Conservation (phyloP, 2,329 filamentous ascomycete genomes). For the Dichotomopilus funicola region DNA sequence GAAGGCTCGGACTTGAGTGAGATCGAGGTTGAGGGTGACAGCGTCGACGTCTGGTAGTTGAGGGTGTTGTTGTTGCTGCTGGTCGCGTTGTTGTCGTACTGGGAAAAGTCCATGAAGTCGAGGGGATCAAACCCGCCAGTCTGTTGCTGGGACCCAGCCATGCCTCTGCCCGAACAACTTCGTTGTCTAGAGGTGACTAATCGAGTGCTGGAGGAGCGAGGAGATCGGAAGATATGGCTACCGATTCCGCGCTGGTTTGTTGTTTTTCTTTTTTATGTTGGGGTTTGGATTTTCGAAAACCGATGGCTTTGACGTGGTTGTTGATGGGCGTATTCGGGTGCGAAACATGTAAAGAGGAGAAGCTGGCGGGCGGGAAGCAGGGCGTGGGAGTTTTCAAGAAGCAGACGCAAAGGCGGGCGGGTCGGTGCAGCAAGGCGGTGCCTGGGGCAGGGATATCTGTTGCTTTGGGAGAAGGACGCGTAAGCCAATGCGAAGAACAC, state of each 20-base stretch:
- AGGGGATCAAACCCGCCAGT: slow-evolving; percentile 40
- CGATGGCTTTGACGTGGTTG: neutral
- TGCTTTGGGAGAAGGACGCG: slow-evolving; percentile 30
- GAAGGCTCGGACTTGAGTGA: slow-evolving; percentile 52
- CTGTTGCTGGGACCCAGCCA: slow-evolving; percentile 30
- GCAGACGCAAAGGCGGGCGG: neutral
- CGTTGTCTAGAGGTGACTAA: neutral
- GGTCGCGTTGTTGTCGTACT: slow-evolving; percentile 47
- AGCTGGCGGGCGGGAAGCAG: neutral
- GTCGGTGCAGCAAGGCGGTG: slow-evolving; percentile 1
- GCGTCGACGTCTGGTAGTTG: slow-evolving; percentile 43
- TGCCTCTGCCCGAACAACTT: slow-evolving; percentile 1
- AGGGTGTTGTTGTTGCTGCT: slow-evolving; percentile 27
- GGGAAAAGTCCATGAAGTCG: slow-evolving; percentile 55
- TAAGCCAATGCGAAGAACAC: slow-evolving; percentile 22
- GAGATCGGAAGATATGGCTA: slow-evolving; percentile 23
- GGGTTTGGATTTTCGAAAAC: neutral
- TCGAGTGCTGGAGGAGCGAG: neutral
- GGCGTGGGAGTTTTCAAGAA: slow-evolving; percentile 3
- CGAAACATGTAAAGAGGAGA: neutral
- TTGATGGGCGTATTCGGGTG: neutral
- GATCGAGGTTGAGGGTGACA: slow-evolving; percentile 41
- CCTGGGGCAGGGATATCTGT: slow-evolving; percentile 1
- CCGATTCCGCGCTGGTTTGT: slow-evolving; percentile 4
- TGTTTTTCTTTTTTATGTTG: neutral